Conservation (phyloP, 257 asterid genomes). For the Capsicum baccatum region DNA sequence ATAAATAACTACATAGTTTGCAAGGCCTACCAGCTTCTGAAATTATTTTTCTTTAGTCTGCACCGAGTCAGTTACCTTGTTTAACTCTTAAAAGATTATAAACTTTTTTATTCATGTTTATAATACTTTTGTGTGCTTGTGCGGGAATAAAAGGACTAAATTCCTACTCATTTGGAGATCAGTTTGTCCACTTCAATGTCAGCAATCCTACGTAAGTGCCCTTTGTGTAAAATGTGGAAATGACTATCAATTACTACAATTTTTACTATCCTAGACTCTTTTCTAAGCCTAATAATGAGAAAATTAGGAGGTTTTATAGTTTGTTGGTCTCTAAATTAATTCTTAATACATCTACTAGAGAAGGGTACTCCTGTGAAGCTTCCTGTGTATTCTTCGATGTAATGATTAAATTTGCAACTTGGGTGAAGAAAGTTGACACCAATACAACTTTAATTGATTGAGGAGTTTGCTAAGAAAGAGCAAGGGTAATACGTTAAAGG, state of each 20-base stretch:
- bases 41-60: background rate
- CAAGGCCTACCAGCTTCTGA: conserved; percentile 1
- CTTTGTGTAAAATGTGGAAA: background rate
- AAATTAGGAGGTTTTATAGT: background rate
- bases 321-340: background rate
- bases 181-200: conserved; percentile 90
- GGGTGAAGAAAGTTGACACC: conserved; percentile 65
- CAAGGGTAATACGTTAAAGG: conserved; percentile 55
- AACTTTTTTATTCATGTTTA: background rate
- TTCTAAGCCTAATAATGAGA: background rate
- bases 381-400: background rate
- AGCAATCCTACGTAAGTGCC: conserved; percentile 82
- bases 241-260: background rate
- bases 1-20: background rate
- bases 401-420: background rate
- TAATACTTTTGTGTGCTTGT: conserved; percentile 20
- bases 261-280: background rate
- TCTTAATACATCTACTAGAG: background rate
- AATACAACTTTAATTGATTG: conserved; percentile 69
- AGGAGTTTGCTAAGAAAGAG: conserved; percentile 77
- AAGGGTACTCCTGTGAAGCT: background rate
- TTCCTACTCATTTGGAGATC: conserved; percentile 77
- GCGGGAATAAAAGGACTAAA: conserved; percentile 82
- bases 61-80: too few species aligned
- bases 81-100: too few species aligned